Conservation (phyloP, 129 eudicot genomes). For the Flaveria robusta region DNA sequence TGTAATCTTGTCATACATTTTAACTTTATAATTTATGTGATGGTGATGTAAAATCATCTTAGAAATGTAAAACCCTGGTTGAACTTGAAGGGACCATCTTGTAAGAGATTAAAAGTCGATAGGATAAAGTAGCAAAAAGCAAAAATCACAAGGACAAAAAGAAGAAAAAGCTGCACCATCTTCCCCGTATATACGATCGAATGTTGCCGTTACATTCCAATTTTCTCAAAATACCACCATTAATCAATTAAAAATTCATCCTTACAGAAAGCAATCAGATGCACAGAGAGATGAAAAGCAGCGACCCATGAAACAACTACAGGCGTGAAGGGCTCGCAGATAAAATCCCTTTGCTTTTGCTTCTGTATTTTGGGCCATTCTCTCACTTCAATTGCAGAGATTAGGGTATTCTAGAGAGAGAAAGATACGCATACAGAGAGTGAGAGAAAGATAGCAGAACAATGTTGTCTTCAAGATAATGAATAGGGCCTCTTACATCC, state of each 20-base stretch:
- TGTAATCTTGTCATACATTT: too few relatives aligned
- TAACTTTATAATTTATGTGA: not conserved
- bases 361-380: slow-evolving; percentile 27
- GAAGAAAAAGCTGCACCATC: slow-evolving; percentile 36
- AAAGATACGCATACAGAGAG: not conserved
- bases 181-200: slow-evolving; percentile 45
- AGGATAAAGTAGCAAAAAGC: slow-evolving; percentile 28
- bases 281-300: not conserved
- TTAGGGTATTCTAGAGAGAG: slow-evolving; percentile 34
- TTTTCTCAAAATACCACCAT: slow-evolving; percentile 34
- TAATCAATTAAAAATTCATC: not conserved
- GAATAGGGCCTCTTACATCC: slow-evolving; percentile 14
- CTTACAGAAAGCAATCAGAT: not conserved
- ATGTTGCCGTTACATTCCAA: slow-evolving; percentile 47
- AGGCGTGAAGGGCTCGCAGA: slow-evolving; percentile 43
- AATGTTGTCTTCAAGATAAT: slow-evolving; percentile 3
- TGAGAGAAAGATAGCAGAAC: not conserved
- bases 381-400: slow-evolving; percentile 21
- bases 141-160: slow-evolving; percentile 30
- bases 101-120: slow-evolving; percentile 14
- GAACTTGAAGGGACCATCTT: not conserved
- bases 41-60: not conserved
- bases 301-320: not conserved
- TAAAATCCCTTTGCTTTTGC: slow-evolving; percentile 32
- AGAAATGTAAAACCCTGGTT: not conserved